phyloP scores from a whole-genome alignment of 2,329 filamentous ascomycete genomes.

The Thyridium curvatum region DNA sequence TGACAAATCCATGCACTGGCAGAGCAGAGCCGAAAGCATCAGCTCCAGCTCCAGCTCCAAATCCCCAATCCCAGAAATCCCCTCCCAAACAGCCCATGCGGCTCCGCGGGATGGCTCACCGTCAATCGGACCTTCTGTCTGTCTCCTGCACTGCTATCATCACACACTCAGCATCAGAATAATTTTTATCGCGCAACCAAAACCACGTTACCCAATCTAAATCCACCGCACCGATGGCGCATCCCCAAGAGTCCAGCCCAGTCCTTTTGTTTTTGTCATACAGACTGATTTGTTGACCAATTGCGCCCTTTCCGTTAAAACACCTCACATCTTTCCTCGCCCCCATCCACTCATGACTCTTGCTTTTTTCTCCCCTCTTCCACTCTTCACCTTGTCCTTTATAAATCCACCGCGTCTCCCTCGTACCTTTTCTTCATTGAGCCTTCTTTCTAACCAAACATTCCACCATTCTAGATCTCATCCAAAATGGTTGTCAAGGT shows the following conservation, averaged over 20 bases:
- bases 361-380: background rate
- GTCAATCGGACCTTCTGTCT: too few relatives aligned
- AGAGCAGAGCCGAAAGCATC: too few relatives aligned
- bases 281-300: too few relatives aligned
- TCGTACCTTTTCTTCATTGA: background rate
- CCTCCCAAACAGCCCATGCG: too few relatives aligned
- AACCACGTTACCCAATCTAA: background rate
- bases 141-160: too few relatives aligned
- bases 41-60: too few relatives aligned
- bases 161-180: too few relatives aligned
- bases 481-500: conserved; percentile 62
- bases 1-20: too few relatives aligned
- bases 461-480: conserved; percentile 7
- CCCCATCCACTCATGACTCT: conserved; percentile 3
- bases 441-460: background rate
- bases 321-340: background rate
- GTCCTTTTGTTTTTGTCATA: background rate
- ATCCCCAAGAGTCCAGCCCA: background rate
- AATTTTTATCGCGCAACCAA: too few relatives aligned
- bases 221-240: background rate
- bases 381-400: conserved; percentile 2
- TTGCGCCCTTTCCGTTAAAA: background rate
- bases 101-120: too few relatives aligned
- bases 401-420: conserved; percentile 1
- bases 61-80: too few relatives aligned